Base-by-base conservation (phyloP, 352 stramenopile species). In the Globisporangium megalacanthum region DNA sequence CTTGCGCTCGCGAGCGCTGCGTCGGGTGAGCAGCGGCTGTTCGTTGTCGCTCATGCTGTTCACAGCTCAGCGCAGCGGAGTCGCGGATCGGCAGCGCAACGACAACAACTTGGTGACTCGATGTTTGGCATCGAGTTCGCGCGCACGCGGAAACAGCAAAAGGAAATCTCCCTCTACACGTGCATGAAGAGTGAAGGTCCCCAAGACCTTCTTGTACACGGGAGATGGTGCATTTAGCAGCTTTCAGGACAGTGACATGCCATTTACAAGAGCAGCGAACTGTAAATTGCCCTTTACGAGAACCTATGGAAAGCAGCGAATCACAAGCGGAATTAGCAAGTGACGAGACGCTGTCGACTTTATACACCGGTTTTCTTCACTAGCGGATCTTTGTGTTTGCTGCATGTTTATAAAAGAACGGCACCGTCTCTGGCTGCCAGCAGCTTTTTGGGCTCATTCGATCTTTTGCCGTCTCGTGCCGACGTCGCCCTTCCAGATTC, bases 1-100 rank as follows among this genome's bases (percentile, higher is more conserved):
- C 52, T 71, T 82, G 19, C 82, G 78, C 64, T 79, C 65, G 20
- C 83, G 83, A 29, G 68, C 82, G 57, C 81, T 79, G 46, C 83
- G 78, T 14, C 83, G 79, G 46, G 63, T 54, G 55, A 52, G 73
- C 68, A 83, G 10, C 17, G n/a, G n/a, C n/a, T 39, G 35, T 13
- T 20, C 4, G 17, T 7, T n/a, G n/a, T 84, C 13, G 37, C 59
- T 17, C 31, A 41, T 45, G 14, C 13, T 46, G 13, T 17, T 45
- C 42, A 39, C 35, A 39, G 35, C 35, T 39, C 35, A 39, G 35
- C 2, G 35, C 35, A 39, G 35, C 35, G 35, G 35, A 13, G 6
- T 39, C 7, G 35, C 35, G 35, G 35, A 5, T 39, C 7, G 35
- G 35, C 35, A 39, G 35, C 35, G 10, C 35, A 39, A 39, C 35